phyloP scores from a whole-genome alignment of 1,139 yeast genomes.

The Zygosaccharomyces pseudobailii region DNA sequence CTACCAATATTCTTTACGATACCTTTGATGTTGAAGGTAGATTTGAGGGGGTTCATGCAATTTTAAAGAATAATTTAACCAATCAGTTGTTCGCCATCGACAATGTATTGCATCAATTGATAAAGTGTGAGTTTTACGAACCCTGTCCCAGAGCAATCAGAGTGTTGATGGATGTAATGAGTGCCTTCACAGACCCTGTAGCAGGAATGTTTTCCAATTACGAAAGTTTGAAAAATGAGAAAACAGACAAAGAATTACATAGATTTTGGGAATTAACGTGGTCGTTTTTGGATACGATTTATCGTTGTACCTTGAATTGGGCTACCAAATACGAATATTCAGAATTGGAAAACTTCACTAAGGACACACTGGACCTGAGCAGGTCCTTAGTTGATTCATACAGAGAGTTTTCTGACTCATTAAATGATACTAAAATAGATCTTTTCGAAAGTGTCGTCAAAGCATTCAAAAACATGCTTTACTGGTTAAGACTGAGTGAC shows the following conservation, averaged over 20 bases:
- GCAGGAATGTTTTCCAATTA: constrained; percentile 46
- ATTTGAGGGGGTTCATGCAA: constrained; percentile 60
- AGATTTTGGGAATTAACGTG: constrained; percentile 65
- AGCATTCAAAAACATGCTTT: constrained; percentile 59
- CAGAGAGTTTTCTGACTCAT: constrained; percentile 45
- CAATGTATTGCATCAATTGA: constrained; percentile 44
- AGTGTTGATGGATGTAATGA: constrained; percentile 67
- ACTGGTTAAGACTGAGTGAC: constrained; percentile 82
- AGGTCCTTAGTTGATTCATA: constrained; percentile 62
- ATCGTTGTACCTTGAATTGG: constrained; percentile 68
- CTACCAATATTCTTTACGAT: constrained; percentile 69
- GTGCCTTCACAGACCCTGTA: constrained; percentile 62
- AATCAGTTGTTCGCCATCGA: constrained; percentile 48
- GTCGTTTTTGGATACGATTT: constrained; percentile 66
- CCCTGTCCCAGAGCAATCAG: constrained; percentile 74
- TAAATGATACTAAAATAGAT: constrained; percentile 33
- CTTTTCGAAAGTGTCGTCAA: constrained; percentile 35
- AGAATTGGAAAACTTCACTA: constrained; percentile 69
- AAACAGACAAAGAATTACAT: constrained; percentile 31
- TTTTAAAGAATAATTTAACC: constrained; percentile 43
- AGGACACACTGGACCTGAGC: constrained; percentile 81
- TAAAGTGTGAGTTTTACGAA: constrained; percentile 51
- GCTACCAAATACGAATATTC: constrained; percentile 55
- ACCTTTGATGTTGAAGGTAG: constrained; percentile 74
- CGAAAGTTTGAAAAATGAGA: constrained; percentile 20